Conservation (phyloP, 2,329 filamentous ascomycete species). For the Acephala macrosclerotiorum region DNA sequence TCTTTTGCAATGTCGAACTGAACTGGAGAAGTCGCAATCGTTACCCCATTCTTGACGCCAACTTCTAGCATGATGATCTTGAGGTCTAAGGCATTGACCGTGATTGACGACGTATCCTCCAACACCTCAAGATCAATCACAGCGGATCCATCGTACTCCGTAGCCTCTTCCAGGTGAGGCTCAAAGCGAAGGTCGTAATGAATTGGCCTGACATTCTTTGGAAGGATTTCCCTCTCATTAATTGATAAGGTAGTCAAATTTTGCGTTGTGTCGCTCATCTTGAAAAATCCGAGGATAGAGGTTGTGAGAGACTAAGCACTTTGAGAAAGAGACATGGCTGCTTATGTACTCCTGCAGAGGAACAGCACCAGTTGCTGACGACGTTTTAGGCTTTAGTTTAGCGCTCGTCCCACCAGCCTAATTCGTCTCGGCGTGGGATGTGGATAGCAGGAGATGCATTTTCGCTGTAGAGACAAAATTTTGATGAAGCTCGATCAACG, state of each 20-base stretch:
- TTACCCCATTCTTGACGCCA: constrained; percentile 3
- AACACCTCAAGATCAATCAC: constrained; percentile 5
- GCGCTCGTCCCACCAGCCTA: not conserved
- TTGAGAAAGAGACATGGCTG: not conserved
- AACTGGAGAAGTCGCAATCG: not conserved
- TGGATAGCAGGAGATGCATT: too few species aligned
- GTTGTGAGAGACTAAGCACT: not conserved
- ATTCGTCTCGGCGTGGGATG: constrained; percentile 1
- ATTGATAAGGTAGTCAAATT: not conserved
- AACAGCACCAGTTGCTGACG: not conserved
- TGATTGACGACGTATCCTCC: constrained; percentile 15
- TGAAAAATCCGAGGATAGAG: not conserved
- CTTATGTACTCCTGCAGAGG: not conserved
- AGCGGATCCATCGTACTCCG: constrained; percentile 11
- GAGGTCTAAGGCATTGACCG: constrained; percentile 16
- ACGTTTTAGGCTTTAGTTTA: not conserved
- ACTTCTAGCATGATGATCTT: constrained; percentile 17
- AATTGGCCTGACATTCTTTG: constrained; percentile 14
- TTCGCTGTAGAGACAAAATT: not conserved
- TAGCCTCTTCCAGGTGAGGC: constrained; percentile 20
- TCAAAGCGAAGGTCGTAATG: constrained; percentile 24
- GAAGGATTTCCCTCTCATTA: constrained; percentile 19
- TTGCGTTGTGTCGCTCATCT: not conserved
- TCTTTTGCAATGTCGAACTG: not conserved
- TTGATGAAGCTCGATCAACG: not conserved